Conservation (phyloP, 345 rosid species). For the Limnanthes douglasii region DNA sequence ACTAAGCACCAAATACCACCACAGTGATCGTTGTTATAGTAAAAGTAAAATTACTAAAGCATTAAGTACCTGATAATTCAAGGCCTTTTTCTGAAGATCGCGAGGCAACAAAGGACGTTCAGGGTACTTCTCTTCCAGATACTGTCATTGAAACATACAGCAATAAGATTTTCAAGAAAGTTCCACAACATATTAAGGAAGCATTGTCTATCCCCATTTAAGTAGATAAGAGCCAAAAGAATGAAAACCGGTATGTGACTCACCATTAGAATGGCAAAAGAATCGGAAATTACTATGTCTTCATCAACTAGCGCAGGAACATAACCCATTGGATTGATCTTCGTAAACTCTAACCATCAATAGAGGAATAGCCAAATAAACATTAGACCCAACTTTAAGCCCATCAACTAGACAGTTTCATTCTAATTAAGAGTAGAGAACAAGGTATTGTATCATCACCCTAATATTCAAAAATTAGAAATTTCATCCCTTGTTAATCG, state of each 20-base stretch:
- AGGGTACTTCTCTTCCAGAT: slow-evolving; percentile 79
- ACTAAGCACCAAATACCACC: too few species aligned
- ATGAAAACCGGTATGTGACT: not conserved
- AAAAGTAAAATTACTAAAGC: too few species aligned
- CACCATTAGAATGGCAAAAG: slow-evolving; percentile 51
- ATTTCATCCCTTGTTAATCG: not conserved
- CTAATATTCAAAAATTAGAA: slow-evolving; percentile 1
- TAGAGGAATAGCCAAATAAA: too few species aligned
- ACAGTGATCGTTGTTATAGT: too few species aligned
- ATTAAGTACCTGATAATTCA: slow-evolving; percentile 47
- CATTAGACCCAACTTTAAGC: too few species aligned
- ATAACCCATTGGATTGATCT: slow-evolving; percentile 69
- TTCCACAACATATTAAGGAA: not conserved
- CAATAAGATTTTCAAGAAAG: not conserved
- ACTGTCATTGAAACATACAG: slow-evolving; percentile 15
- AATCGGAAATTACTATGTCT: slow-evolving; percentile 46
- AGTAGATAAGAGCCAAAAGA: not conserved
- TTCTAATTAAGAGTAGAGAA: too few species aligned
- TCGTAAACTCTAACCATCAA: slow-evolving; percentile 34
- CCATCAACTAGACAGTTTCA: too few species aligned
- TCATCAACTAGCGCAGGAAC: slow-evolving; percentile 76
- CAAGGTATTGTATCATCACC: not conserved
- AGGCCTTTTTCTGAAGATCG: slow-evolving; percentile 41
- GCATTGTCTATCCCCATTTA: not conserved
- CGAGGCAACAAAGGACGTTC: slow-evolving; percentile 48